Evolutionary conservation across 1,139 yeast genomes (phyloP), one percentile per base, ranked within the genome.

Genomic region (Hemisphaericaspora xylanilytica): DNA sequence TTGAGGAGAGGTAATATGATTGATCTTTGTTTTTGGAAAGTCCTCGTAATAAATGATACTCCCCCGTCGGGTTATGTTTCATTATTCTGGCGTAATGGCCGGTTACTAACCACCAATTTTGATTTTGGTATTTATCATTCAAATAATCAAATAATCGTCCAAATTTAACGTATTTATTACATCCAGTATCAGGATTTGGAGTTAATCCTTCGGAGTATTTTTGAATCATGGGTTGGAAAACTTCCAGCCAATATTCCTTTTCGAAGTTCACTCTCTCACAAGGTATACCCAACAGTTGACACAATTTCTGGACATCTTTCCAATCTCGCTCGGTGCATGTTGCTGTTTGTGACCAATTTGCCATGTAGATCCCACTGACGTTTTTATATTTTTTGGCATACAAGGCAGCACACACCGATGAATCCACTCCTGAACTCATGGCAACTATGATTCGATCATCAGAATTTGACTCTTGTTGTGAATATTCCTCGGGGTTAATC

Each of bases 361-460:
- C 87, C 97, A 92, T 92, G 59, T 85, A 90, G 2, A 92, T 70
- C 0, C 97, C 97, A 32, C 70, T 63, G 1, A 85, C 94, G 32
- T 82, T 78, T 5, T 59, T 65, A 45, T 72, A 74, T 39, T 65
- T 57, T 26, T 65, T 56, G 1, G 84, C 73, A 54, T 80, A 79
- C 41, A 89, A 50, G 0, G 92, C 81, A 0, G 97, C 97, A 2
- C 86, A 80, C 1, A 92, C 89, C 1, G 96, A 84, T 0, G 97
- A 89, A 59, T 92, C 98, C 0, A 92, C 97, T 0, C 99, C 99
- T 0, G 96, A 85, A 1, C 96, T 88, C 97, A 92, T 88, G 16
- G 97, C 96, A 2, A 92, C 78, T 26, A 85, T 67, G 16, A 92
- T 75, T 37, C 71, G 77, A 52, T 86, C 95, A 27, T 73, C 58